A percentile compares a stretch with the other conserved stretches of the same genome.
Conservation (phyloP, 495 filamentous ascomycete species). For the Polyplosphaeria fusca region DNA sequence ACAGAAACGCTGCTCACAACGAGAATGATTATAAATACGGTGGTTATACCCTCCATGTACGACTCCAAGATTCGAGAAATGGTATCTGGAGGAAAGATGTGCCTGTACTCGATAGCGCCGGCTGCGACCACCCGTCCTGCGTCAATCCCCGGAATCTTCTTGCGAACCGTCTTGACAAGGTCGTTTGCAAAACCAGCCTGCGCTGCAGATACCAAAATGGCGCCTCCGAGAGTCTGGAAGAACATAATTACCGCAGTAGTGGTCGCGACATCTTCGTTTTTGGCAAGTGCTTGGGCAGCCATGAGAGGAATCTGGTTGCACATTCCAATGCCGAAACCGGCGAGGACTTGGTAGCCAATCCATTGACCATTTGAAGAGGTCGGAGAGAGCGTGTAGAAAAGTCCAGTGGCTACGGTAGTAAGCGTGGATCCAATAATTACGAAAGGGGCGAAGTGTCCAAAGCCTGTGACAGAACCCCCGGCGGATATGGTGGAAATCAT, state of each 20-base stretch:
- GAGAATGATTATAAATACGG: not conserved
- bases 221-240: not conserved
- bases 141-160: not conserved
- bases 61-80: not conserved
- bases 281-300: conserved; percentile 16
- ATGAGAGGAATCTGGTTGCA: conserved; percentile 21
- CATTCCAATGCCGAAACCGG: conserved; percentile 23
- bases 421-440: conserved; percentile 21
- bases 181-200: not conserved
- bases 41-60: not conserved
- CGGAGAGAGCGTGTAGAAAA: conserved; percentile 26
- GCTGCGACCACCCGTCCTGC: not conserved
- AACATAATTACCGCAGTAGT: conserved; percentile 28
- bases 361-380: conserved; percentile 13
- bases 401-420: conserved; percentile 21
- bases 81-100: not conserved
- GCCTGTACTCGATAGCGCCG: not conserved
- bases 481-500: conserved; percentile 3
- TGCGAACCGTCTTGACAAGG: not conserved
- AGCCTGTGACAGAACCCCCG: not conserved
- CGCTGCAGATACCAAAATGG: not conserved
- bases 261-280: conserved; percentile 21
- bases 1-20: not conserved
- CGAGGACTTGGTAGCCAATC: conserved; percentile 33
- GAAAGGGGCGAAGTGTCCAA: conserved; percentile 11